Conservation (phyloP, 352 stramenopile genomes). For the Blastocystis sp. region DNA sequence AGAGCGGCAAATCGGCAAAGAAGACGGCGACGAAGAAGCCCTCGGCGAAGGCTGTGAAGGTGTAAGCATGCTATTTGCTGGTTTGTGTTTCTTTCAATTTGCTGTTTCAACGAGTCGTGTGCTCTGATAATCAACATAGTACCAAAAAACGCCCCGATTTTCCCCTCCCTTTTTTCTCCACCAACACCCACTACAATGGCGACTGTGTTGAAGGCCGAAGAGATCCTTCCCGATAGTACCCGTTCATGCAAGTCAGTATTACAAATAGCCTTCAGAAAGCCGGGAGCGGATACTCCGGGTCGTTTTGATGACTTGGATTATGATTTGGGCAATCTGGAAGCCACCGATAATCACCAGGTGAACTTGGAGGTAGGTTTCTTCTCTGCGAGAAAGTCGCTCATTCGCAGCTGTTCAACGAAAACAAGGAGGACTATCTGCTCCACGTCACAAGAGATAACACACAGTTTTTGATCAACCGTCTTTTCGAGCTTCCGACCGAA, state of each 20-base stretch:
- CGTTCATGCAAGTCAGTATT: too few species aligned
- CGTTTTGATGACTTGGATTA: conserved; percentile 79
- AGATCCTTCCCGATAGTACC: conserved; percentile 35
- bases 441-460: conserved; percentile 85
- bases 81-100: too few species aligned
- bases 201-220: conserved; percentile 46
- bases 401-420: conserved; percentile 65
- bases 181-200: conserved; percentile 13
- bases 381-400: neutral
- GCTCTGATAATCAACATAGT: too few species aligned
- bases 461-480: conserved; percentile 85
- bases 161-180: neutral
- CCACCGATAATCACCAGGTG: conserved; percentile 84
- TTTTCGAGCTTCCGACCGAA: conserved; percentile 85
- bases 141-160: too few species aligned
- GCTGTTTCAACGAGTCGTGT: too few species aligned
- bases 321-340: conserved; percentile 83
- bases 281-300: conserved; percentile 33
- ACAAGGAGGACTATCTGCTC: conserved; percentile 82
- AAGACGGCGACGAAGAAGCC: too few species aligned
- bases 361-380: conserved; percentile 74
- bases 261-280: conserved; percentile 37
- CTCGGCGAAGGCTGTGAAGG: too few species aligned
- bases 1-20: too few species aligned
- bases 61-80: too few species aligned